phyloP scores from a whole-genome alignment of 148 eudicot genomes.

The Amaranthus hypochondriacus region DNA sequence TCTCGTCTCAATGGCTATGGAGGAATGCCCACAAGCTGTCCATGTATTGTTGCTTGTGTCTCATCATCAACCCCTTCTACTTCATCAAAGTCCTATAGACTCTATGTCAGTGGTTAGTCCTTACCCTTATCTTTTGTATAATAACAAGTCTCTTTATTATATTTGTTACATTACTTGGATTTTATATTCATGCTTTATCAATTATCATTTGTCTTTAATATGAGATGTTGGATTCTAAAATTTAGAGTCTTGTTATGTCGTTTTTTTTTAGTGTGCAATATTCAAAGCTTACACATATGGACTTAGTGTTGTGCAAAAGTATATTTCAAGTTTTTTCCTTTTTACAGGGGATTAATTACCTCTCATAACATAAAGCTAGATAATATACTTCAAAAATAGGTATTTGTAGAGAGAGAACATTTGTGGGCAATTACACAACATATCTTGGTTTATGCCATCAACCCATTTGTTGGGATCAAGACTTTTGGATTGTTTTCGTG shows the following conservation, averaged over 20 bases:
- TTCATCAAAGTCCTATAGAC: constrained; percentile 14
- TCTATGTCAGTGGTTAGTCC: constrained; percentile 35
- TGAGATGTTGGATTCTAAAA: background rate
- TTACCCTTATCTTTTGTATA: background rate
- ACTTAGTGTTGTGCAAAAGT: background rate
- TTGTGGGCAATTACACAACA: too few species aligned
- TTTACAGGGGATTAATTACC: too few species aligned
- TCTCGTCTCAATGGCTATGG: constrained; percentile 3
- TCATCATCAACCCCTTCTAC: constrained; percentile 20
- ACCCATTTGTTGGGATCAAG: too few species aligned
- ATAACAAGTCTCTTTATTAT: background rate
- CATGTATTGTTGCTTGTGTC: constrained; percentile 13
- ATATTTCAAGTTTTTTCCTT: too few species aligned
- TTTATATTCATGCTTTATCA: background rate
- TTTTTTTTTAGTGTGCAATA: background rate
- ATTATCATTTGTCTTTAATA: background rate
- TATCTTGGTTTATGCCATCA: too few species aligned
- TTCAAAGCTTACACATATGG: background rate
- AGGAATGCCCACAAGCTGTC: background rate
- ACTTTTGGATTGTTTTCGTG: too few species aligned
- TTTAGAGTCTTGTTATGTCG: background rate
- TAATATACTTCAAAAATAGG: too few species aligned
- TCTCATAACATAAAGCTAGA: too few species aligned
- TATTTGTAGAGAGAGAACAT: too few species aligned
- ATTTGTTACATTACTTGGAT: background rate